Evolutionary conservation across 306 rosid genomes (phyloP), one percentile per base, ranked within the genome.

Genomic region (Cucumis melo): DNA sequence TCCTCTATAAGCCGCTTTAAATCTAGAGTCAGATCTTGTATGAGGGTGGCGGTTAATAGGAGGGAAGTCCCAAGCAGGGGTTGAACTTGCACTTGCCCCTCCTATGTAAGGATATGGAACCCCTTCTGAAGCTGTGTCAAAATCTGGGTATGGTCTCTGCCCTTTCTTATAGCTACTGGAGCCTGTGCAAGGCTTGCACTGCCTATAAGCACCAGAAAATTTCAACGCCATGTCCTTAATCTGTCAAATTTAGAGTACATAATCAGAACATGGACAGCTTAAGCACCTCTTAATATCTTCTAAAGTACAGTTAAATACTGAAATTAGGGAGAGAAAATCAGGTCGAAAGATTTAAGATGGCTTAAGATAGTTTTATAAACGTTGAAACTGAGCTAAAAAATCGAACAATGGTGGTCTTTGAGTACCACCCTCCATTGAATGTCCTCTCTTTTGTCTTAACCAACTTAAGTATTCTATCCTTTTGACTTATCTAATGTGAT

Each of bases 11-110:
- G n/a, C 61, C 24, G 86, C 87, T 2, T 81, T 71, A 66, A 88
- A 93, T 81, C 96, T 85, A 2, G 90, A 81, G 81, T 88, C 93
- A 17, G 87, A 81, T 77, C 90, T 85, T 34, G 73, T 38, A 39
- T 82, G 82, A 29, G 86, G 87, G 42, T 86, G 88, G 50, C 81
- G 83, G 60, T 64, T 80, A 12, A 84, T 78, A 71, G 78, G 80
- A n/a, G 96, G 85, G 62, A 89, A 87, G 83, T 94, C 95, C 95
- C 93, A 91, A 11, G 96, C 90, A 59, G 97, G 96, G 34, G 95
- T 89, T 62, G 98, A 94, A 73, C 86, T 89, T 56, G 97, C 75
- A 80, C 93, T 87, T 78, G 87, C 91, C 75, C 92, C 97, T 82
- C 97, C 97, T 24, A 86, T 78, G 41, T 85, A 90, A 11, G 96